Percentiles rank a stretch among this genome's conserved stretches.
Conservation (phyloP, 106 monocot genomes). For the Platanthera guangdongensis region DNA sequence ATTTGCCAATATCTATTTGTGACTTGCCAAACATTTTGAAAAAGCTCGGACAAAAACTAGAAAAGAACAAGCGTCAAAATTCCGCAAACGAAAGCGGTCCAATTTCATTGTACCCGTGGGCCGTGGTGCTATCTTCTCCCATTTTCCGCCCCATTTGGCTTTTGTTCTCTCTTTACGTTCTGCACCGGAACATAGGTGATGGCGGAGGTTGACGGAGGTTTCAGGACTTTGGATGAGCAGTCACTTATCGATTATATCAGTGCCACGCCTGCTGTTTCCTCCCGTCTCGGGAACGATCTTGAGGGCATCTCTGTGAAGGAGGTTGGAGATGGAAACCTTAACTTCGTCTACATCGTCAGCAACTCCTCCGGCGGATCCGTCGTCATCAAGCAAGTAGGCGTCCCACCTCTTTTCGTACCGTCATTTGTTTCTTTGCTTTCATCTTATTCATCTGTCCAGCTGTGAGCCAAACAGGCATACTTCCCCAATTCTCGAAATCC, state of each 20-base stretch:
- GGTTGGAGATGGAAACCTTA: slow-evolving; percentile 97
- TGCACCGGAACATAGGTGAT: slow-evolving; percentile 1
- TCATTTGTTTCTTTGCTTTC: too few species aligned
- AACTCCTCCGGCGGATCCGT: slow-evolving; percentile 69
- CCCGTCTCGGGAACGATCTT: slow-evolving; percentile 34
- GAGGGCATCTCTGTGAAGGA: slow-evolving; percentile 52
- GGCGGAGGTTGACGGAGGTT: slow-evolving; percentile 23
- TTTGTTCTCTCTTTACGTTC: background rate
- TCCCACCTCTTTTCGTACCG: background rate
- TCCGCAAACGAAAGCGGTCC: background rate
- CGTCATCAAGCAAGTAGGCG: slow-evolving; percentile 77
- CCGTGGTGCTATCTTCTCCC: background rate
- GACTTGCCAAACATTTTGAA: too few species aligned
- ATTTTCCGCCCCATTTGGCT: background rate
- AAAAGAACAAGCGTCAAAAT: too few species aligned
- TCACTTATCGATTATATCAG: slow-evolving; percentile 74
- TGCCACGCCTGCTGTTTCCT: slow-evolving; percentile 39
- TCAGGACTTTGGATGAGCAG: slow-evolving; percentile 54
- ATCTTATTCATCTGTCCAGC: too few species aligned
- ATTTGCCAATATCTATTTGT: too few species aligned
- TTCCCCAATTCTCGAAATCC: too few species aligned
- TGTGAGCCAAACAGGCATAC: too few species aligned
- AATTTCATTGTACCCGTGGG: background rate
- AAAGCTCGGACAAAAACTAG: too few species aligned
- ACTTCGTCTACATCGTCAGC: slow-evolving; percentile 93